Percentiles rank a stretch among this genome's conserved stretches.
phyloP scores from a whole-genome alignment of 257 asterid genomes.

The Capsicum chinense region DNA sequence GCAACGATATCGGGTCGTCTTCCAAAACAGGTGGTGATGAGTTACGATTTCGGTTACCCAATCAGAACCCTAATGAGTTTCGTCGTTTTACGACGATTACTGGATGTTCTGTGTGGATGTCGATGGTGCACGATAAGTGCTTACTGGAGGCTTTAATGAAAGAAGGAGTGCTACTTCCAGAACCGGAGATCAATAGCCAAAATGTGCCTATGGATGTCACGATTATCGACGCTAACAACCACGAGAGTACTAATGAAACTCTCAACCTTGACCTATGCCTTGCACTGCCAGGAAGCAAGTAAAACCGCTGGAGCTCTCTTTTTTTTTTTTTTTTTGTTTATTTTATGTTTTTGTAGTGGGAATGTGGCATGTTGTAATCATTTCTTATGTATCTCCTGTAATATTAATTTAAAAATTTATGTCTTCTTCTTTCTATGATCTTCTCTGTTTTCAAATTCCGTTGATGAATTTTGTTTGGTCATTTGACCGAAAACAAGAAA shows the following conservation, averaged over 20 bases:
- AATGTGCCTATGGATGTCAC: too few species aligned
- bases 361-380: background rate
- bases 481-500: background rate
- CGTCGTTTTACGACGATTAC: background rate
- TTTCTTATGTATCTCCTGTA: background rate
- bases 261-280: conserved; percentile 51
- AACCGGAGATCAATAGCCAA: background rate
- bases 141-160: background rate
- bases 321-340: too few species aligned
- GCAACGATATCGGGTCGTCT: background rate
- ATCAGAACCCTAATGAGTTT: background rate
- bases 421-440: background rate
- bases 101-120: background rate
- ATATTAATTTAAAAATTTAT: background rate
- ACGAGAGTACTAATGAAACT: too few species aligned
- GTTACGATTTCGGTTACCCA: background rate
- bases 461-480: conserved; percentile 2
- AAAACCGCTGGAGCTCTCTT: too few species aligned
- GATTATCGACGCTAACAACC: background rate
- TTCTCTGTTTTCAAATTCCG: background rate
- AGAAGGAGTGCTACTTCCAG: background rate
- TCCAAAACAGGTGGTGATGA: background rate
- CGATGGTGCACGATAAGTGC: background rate
- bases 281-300: conserved; percentile 50
- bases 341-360: background rate